Evolutionary conservation across 108 stramenopile species (phyloP).

Genomic region (Aureococcus anophagefferens): DNA sequence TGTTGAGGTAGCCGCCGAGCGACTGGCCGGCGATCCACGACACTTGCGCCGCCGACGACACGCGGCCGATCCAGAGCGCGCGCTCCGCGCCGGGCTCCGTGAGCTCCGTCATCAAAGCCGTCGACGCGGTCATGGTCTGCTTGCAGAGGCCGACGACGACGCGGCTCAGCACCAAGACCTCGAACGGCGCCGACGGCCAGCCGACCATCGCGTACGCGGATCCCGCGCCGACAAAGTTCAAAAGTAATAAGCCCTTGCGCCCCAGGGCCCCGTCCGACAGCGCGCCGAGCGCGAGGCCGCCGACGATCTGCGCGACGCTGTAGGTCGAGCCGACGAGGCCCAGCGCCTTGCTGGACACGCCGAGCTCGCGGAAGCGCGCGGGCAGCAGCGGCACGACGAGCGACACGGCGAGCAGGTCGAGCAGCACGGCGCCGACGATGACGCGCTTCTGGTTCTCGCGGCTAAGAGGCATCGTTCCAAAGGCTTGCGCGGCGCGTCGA

Average conservation of each 20-base stretch:
- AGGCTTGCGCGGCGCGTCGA: too few species aligned
- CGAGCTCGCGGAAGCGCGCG: conserved; percentile 61
- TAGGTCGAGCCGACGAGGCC: conserved; percentile 64
- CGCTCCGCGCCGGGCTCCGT: not conserved
- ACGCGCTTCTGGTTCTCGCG: too few species aligned
- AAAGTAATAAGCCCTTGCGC: conserved; percentile 51
- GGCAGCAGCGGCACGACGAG: conserved; percentile 72
- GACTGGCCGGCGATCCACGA: conserved; percentile 70
- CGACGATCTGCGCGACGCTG: conserved; percentile 71
- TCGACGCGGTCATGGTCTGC: conserved; percentile 85
- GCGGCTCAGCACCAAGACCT: conserved; percentile 50
- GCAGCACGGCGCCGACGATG: conserved; percentile 23
- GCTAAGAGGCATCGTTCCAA: too few species aligned
- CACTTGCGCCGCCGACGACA: conserved; percentile 44
- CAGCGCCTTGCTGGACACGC: conserved; percentile 65
- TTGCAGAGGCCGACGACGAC: conserved; percentile 81
- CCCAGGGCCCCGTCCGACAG: conserved; percentile 57
- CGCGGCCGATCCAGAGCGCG: not conserved
- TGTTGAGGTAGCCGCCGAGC: conserved; percentile 53
- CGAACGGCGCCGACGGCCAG: conserved; percentile 42
- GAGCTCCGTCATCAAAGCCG: conserved; percentile 56
- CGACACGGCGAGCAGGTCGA: conserved; percentile 75
- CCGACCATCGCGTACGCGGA: conserved; percentile 65
- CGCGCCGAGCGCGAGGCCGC: conserved; percentile 65
- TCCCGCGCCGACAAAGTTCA: conserved; percentile 73